Evolutionary conservation across 78 protist genomes (phyloP), one percentile per base, ranked within the genome.

Genomic region (Chrysochromulina tobinii): DNA sequence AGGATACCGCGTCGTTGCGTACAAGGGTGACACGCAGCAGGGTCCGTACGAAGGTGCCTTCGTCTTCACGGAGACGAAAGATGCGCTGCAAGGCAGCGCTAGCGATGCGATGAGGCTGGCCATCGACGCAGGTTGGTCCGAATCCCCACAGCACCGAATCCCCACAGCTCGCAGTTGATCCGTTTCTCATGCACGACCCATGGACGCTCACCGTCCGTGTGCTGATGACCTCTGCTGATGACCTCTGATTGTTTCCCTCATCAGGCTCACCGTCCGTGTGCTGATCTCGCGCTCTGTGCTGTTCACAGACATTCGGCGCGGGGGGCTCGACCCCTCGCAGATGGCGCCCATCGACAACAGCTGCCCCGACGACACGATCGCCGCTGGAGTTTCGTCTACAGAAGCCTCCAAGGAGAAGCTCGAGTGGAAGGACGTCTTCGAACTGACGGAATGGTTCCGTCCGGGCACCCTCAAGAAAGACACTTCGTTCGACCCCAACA

Each of bases 11-110:
- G n/a, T 79, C 15, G 87, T 54, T 0, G 87, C 87, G 48, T 79
- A 79, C 38, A 21, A 27, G 27, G 87, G 87, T 11, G 64, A 79
- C 87, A 79, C 87, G 48, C 61, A 54, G 61, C 87, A 79, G 38
- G 87, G 87, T 15, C 59, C 59, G 27, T 79, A 79, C 61, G 87
- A 79, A 3, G 87, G 87, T 38, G 87, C 87, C 25, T 79, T 79
- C 61, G 87, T 79, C 38, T 79, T 51, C 48, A 23, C 87, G 15
- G 2, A 27, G 51, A 1, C 1, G 77, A 11, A 8, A 6, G 72
- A 21, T 1, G 25, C 72, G 72, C 25, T 64, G 7, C 21, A 64
- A 27, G 12, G 61, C 61, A 5, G 61, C 20, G 61, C 20, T 5
- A 11, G 61, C 61, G 61, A 11, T 38, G 72, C 72, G 72, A 66